Evolutionary conservation across 495 filamentous ascomycete species (phyloP), one percentile per base, ranked within the genome.

Genomic region (Lasiosphaeris hirsuta): DNA sequence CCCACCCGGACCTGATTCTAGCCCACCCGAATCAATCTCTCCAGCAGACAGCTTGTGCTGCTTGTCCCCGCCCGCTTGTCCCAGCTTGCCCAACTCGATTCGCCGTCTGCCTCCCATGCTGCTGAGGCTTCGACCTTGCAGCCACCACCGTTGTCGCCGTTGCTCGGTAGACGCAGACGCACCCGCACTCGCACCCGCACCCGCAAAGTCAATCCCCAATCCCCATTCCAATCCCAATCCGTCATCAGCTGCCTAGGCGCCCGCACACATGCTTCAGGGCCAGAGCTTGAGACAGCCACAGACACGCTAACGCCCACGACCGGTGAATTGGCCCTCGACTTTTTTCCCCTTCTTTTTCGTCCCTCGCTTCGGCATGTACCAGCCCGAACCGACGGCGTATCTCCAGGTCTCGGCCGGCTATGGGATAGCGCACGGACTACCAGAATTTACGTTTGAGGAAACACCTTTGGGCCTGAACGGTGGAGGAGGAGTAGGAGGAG

Each of bases 351-450:
- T 30, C 23, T 30, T 30, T 30, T 30, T 30, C 23, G 35, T 43
- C 14, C 23, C 36, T 10, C 43, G 18, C 13, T 40, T 49, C 69
- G 74, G 71, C 70, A 83, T 83, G 80, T 83, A 78, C 71, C 79
- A 80, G 65, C 73, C 80, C 66, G 75, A 80, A 58, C 66, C 78
- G 43, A 76, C 77, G 42, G 72, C 78, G 45, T 81, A 70, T 64
- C 68, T 67, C 56, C 61, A 66, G 36, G 69, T 70, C 59, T 64
- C 65, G 60, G 57, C 70, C 65, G 72, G 72, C 62, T 72, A 72
- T 58, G 62, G 67, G 37, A 63, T 67, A 56, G 62, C 66, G 35
- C 70, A 73, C 63, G 63, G 70, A 52, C 60, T 75, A 17, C 69
- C 77, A 43, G 63, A 78, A 43, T 77, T 75, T 70, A 72, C 72